Percentiles rank a stretch among this genome's conserved stretches.
These are phyloP conservation scores for Vitis vinifera DNA, from an alignment of 164 flowering plant genomes.

Conservation along the genomic window DNA sequence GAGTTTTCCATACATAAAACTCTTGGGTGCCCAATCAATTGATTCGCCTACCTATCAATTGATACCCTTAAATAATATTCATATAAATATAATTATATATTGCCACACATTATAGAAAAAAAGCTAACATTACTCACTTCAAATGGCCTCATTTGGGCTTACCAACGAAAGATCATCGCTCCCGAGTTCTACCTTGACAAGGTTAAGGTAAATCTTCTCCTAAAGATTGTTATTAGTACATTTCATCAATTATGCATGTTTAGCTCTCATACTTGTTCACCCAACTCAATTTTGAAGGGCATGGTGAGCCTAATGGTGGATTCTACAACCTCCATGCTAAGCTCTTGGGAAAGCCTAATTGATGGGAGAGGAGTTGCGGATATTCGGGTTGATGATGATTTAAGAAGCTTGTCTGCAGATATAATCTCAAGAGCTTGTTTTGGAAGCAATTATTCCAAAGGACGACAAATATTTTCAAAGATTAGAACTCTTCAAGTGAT, in stretches of 20 bases:
- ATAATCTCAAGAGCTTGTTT: constrained; percentile 39
- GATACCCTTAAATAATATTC: no score
- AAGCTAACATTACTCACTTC: constrained; percentile 23
- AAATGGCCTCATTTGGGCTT: constrained; percentile 45
- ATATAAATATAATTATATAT: no score
- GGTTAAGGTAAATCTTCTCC: constrained; percentile 41
- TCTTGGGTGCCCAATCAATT: no score
- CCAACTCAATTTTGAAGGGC: constrained; percentile 14
- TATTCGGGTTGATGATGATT: constrained; percentile 24
- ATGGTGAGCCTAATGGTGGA: constrained; percentile 36
- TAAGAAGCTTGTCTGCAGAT: constrained; percentile 35
- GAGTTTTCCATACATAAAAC: no score
- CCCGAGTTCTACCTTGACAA: constrained; percentile 48
- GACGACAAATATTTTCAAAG: constrained; percentile 30
- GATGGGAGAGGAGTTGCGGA: constrained; percentile 27
- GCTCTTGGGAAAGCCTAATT: constrained; percentile 30
- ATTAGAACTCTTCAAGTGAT: constrained; percentile 20
- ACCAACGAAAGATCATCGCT: constrained; percentile 50
- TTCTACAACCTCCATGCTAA: constrained; percentile 21
- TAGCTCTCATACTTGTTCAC: neutral
- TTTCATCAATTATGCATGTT: no score
- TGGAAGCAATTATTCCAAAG: constrained; percentile 31
- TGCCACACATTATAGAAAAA: no score
- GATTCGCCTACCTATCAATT: no score
- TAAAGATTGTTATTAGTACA: neutral